Base-by-base conservation (phyloP, 495 filamentous ascomycete species). In the Penicillium alfredii region DNA sequence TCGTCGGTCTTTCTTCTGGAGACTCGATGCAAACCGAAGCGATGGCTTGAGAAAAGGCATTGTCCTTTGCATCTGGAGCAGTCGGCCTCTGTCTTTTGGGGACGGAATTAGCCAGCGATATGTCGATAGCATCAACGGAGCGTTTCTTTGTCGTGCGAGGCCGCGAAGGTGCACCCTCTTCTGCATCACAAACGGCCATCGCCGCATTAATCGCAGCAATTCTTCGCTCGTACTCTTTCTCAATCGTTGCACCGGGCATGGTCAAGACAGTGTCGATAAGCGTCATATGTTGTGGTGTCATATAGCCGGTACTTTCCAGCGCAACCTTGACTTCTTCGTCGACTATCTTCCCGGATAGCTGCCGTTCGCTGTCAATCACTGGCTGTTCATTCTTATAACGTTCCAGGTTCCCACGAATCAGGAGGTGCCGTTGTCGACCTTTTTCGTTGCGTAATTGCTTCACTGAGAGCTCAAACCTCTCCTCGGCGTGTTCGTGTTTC, bases 341-440 rank as follows among this genome's bases (percentile, higher is more conserved):
- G 2, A 62, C 30, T 16, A 62, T 13, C 26, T 50, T 52, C 35
- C 57, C 51, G 18, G 55, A 35, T 8, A 62, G 44, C 38, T 64
- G 29, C 38, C 38, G 30, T 30, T 61, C 33, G 14, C 38, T 49
- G 33, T 64, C 45, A 27, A 60, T 58, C 26, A 64, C 49, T 19
- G 42, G 51, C 42, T 64, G 39, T 22, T 62, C 36, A 16, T 58
- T 58, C 27, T 58, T 58, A 37, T 60, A 60, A 26, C 33, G 33
- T 30, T 51, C 43, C 12, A 56, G 35, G 24, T 58, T 53, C 30
- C 56, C 42, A 38, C 40, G 35, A 16, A 58, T 40, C 13, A 45
- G 36, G 4, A 28, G 41, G 20, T 56, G 39, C 23, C 12, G n/a
- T 40, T 61, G 42, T 16, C 47, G 22, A 17, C 50, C 38, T 35